Conservation (phyloP, 345 rosid genomes). For the Bruguiera parviflora region DNA sequence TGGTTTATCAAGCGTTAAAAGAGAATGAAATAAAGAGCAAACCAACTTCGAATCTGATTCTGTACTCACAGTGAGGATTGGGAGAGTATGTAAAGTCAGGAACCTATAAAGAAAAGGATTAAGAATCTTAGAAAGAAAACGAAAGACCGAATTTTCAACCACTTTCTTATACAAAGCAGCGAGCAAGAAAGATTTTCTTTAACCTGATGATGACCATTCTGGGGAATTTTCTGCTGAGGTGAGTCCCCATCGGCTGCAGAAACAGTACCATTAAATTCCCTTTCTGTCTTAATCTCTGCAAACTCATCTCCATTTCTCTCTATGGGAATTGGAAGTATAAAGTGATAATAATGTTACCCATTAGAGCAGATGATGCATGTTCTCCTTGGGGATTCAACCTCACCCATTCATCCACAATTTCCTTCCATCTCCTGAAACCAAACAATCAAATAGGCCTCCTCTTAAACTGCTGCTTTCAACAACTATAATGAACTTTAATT, state of each 20-base stretch:
- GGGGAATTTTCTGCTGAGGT: constrained; percentile 66
- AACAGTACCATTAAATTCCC: constrained; percentile 11
- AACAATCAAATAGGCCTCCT: constrained; percentile 3
- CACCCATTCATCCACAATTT: constrained; percentile 92
- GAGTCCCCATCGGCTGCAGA: constrained; percentile 81
- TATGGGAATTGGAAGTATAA: neutral
- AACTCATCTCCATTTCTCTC: constrained; percentile 13
- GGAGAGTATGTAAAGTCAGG: constrained; percentile 68
- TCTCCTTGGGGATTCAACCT: constrained; percentile 74
- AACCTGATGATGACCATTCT: constrained; percentile 79
- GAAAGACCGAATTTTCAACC: constrained; percentile 14
- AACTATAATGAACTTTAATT: neutral
- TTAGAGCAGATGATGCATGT: constrained; percentile 58
- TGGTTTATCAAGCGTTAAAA: constrained; percentile 14
- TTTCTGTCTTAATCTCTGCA: constrained; percentile 9
- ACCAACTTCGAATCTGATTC: constrained; percentile 42
- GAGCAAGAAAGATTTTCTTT: constrained; percentile 20
- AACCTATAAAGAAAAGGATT: constrained; percentile 42
- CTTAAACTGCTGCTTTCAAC: neutral
- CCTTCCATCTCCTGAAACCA: constrained; percentile 84
- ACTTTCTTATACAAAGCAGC: constrained; percentile 24
- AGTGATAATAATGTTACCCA: constrained; percentile 48
- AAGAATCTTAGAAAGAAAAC: constrained; percentile 44
- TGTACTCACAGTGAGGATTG: constrained; percentile 60
- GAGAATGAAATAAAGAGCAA: constrained; percentile 16